phyloP scores from a whole-genome alignment of 495 filamentous ascomycete species.

The Staphylotrichum longicolle region DNA sequence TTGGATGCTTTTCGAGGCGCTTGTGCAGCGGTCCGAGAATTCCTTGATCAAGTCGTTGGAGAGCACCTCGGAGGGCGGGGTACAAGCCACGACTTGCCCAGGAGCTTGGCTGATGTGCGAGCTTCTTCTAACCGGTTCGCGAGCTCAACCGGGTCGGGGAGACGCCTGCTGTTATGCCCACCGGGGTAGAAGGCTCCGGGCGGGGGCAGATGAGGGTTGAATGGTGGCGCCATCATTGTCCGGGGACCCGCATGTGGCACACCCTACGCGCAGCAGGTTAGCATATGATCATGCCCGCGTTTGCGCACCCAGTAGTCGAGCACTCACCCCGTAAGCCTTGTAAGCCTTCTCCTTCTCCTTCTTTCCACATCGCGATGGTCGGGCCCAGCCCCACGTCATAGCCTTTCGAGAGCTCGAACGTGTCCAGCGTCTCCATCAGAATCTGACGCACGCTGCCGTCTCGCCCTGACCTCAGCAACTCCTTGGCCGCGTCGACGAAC shows the following conservation, averaged over 20 bases:
- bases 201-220: conserved; percentile 25
- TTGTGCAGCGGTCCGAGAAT: conserved; percentile 82
- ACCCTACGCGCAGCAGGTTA: neutral
- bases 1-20: conserved; percentile 74
- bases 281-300: neutral
- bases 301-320: neutral
- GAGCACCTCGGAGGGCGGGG: conserved; percentile 70
- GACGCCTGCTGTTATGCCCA: conserved; percentile 36
- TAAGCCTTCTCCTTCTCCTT: conserved; percentile 72
- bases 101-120: conserved; percentile 80
- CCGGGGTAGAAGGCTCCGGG: conserved; percentile 44
- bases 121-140: conserved; percentile 85
- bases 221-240: neutral
- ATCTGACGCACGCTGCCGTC: conserved; percentile 81
- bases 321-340: conserved; percentile 43
- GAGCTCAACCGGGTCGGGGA: conserved; percentile 79
- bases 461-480: conserved; percentile 65
- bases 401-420: conserved; percentile 63
- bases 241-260: neutral
- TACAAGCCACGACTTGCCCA: conserved; percentile 83
- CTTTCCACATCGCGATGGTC: conserved; percentile 79
- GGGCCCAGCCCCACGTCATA: conserved; percentile 68
- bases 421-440: conserved; percentile 77
- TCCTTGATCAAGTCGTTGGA: conserved; percentile 85
- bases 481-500: conserved; percentile 73